Evolutionary conservation across 2,329 filamentous ascomycete species (phyloP), one percentile per base, ranked within the genome.

Genomic region (Pyrenochaeta sp.): DNA sequence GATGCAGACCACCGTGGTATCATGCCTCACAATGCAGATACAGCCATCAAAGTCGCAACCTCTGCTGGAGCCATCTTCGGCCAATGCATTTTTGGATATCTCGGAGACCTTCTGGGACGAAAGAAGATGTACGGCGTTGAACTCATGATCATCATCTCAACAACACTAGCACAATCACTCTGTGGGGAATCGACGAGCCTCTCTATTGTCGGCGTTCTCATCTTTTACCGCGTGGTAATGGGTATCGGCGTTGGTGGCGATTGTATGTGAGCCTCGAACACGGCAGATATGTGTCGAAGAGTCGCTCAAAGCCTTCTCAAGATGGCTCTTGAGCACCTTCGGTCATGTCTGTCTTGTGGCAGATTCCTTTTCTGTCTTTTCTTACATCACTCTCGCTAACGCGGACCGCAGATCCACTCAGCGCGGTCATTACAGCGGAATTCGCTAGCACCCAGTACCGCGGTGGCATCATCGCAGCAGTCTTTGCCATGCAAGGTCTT

Each of bases 391-490:
- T 32, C 30, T 36, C 93, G 28, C 56, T 65, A n/a, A 63, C 52
- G 1, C 44, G 12, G 28, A 7, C 10, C 27, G 27, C 39, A 66
- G 64, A 94, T 72, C 91, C 92, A 5, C 82, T 96, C 8, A 92
- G 89, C 47, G 90, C 89, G 24, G 90, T 94, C 64, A 95, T 95
- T 69, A 94, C 91, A 5, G 92, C 91, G 5, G 91, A 95, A 82
- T 95, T 95, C 71, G 91, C 91, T 10, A 93, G 90, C 3, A 94
- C 91, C 52, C 92, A 90, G 78, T 93, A 91, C 88, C 83, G 91
- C 77, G 91, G 91, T 66, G 91, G 91, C 64, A 95, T 95, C 89
- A 93, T 96, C 89, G 90, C 87, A 34, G 84, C 90, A 15, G 91
- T 95, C 52, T 95, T 95, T 71, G 90, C 91, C 66, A 94, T 93